Conservation (phyloP, 805 yeast species). For the Pichia membranifaciens region DNA sequence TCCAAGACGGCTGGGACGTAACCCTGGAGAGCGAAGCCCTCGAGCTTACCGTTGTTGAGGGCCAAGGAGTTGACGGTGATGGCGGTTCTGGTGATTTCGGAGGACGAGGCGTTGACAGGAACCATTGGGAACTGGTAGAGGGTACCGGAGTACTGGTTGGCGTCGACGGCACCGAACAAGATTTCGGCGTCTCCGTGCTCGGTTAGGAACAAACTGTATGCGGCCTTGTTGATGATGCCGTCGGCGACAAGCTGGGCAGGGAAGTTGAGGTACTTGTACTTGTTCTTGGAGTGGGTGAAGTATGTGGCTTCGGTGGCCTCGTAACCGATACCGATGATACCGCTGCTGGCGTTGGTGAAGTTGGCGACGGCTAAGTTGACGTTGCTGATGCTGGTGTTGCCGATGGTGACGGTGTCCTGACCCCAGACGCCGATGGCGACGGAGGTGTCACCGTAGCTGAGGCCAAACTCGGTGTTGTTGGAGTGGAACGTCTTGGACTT, state of each 20-base stretch:
- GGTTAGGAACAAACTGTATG: slow-evolving; percentile 55
- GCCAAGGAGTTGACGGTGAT: slow-evolving; percentile 5
- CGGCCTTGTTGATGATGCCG: slow-evolving; percentile 48
- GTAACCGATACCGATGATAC: slow-evolving; percentile 70
- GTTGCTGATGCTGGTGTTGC: slow-evolving; percentile 39
- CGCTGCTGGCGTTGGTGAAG: slow-evolving; percentile 51
- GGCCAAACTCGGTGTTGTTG: slow-evolving; percentile 36
- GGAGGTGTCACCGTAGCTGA: slow-evolving; percentile 41
- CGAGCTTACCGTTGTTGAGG: neutral
- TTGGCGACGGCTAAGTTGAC: slow-evolving; percentile 71
- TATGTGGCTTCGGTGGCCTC: slow-evolving; percentile 60
- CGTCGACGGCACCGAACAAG: slow-evolving; percentile 67
- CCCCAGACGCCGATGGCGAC: slow-evolving; percentile 50
- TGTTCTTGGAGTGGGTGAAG: no score
- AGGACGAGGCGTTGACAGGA: neutral
- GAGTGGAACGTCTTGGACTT: slow-evolving; percentile 32
- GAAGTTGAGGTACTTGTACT: slow-evolving; percentile 55
- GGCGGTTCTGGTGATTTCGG: slow-evolving; percentile 5
- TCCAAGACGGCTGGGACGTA: slow-evolving; percentile 37
- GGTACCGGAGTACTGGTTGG: slow-evolving; percentile 49
- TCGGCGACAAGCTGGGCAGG: slow-evolving; percentile 53
- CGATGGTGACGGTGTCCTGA: slow-evolving; percentile 49
- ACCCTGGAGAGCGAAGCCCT: slow-evolving; percentile 5
- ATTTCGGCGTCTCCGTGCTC: slow-evolving; percentile 42
- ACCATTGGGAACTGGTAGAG: slow-evolving; percentile 28